A percentile compares a stretch with the other conserved stretches of the same genome.
These are phyloP conservation scores for Coemansia biformis DNA, from an alignment of 192 early-diverging fungal genomes.

Conservation along the genomic window DNA sequence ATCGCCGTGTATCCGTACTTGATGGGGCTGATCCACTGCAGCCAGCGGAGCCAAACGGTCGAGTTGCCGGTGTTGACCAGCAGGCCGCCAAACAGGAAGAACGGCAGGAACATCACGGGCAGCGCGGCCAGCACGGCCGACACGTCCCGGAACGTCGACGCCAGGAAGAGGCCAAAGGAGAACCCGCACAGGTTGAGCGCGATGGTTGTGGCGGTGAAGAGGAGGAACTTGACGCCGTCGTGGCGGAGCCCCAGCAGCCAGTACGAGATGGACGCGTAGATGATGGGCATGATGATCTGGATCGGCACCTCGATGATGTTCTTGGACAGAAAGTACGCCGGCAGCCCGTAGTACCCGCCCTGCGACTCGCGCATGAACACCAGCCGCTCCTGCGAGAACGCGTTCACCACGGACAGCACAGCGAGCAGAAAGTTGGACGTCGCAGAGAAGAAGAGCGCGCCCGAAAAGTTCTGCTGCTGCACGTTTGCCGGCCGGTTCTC, in stretches of 20 bases:
- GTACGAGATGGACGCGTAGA: conserved; percentile 48
- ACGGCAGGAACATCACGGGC: conserved; percentile 53
- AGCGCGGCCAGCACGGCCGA: conserved; percentile 43
- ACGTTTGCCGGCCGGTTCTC: conserved; percentile 18
- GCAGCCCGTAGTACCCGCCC: conserved; percentile 53
- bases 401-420: conserved; percentile 47
- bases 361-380: conserved; percentile 58
- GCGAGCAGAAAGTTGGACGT: conserved; percentile 46
- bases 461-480: conserved; percentile 52
- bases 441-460: conserved; percentile 52
- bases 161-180: conserved; percentile 52
- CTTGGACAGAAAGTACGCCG: conserved; percentile 55
- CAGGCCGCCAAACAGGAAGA: conserved; percentile 56
- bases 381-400: conserved; percentile 51
- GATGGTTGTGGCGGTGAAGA: conserved; percentile 32
- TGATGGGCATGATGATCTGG: conserved; percentile 46
- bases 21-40: conserved; percentile 52
- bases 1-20: conserved; percentile 56
- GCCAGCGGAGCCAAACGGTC: conserved; percentile 53
- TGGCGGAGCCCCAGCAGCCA: conserved; percentile 54
- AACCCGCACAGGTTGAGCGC: conserved; percentile 47
- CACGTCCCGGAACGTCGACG: conserved; percentile 46
- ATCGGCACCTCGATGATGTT: conserved; percentile 55
- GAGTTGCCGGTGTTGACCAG: conserved; percentile 58
- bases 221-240: conserved; percentile 40